Percentiles rank a stretch among this genome's conserved stretches.
Conservation (phyloP, 2,329 filamentous ascomycete species). For the Parascedosporium putredinis region DNA sequence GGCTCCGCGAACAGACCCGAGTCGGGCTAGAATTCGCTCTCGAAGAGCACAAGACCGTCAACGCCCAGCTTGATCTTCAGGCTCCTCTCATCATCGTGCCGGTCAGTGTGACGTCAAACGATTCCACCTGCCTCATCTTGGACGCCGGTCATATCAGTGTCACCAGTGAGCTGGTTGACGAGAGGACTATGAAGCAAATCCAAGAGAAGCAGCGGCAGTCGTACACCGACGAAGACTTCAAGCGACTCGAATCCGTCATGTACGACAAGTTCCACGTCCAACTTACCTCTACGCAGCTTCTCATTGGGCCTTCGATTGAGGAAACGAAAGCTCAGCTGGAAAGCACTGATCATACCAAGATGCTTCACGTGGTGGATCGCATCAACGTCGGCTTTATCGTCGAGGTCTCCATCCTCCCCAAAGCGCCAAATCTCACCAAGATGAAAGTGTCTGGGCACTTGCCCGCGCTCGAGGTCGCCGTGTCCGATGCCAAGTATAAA, state of each 20-base stretch:
- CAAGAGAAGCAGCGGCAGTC: conserved; percentile 81
- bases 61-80: conserved; percentile 89
- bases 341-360: conserved; percentile 54
- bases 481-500: conserved; percentile 96
- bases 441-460: conserved; percentile 85
- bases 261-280: conserved; percentile 96
- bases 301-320: conserved; percentile 89
- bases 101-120: conserved; percentile 74
- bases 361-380: conserved; percentile 83
- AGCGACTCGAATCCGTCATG: conserved; percentile 81
- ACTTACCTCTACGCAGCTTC: conserved; percentile 84
- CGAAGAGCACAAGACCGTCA: conserved; percentile 96
- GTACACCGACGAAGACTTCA: conserved; percentile 83
- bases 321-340: conserved; percentile 76
- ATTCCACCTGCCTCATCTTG: conserved; percentile 80
- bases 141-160: conserved; percentile 95
- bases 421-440: conserved; percentile 84
- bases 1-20: conserved; percentile 86
- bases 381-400: conserved; percentile 97
- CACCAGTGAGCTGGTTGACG: conserved; percentile 86
- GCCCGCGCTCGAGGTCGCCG: conserved; percentile 80
- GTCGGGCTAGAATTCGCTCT: conserved; percentile 93
- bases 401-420: conserved; percentile 95
- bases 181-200: conserved; percentile 78
- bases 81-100: conserved; percentile 94